Base-by-base conservation (phyloP, 2,329 filamentous ascomycete species). In the Diplodia mutila region DNA sequence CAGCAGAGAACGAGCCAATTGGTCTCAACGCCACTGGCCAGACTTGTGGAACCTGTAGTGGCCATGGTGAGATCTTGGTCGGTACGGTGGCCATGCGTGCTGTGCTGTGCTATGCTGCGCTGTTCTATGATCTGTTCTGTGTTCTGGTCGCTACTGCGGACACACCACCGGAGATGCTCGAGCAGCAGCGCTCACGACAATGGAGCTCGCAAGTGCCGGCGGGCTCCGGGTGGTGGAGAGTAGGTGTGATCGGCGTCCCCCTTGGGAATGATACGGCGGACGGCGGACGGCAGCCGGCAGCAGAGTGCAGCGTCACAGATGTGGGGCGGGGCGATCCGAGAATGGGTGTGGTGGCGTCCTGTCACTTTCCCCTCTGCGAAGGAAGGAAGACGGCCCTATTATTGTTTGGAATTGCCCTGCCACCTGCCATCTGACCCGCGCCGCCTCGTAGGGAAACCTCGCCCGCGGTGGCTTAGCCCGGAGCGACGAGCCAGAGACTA, bases 281-380 rank as follows among this genome's bases (percentile, higher is more conserved):
- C 59, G 25, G 21, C 42, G 49, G 48, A 25, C 57, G 57, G 42
- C 25, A 23, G 57, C 6, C 29, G 9, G 9, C 5, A 32, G 29
- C 11, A 11, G 3, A 37, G 34, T 25, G 39, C 37, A 51, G 59
- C 59, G 59, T 63, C 59, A 63, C 59, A 51, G 18, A 4, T 27
- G 59, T 63, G 59, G 59, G 46, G n/a, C 59, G 39, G 46, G 3
- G 59, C 59, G 59, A 63, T 51, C 57, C 57, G 57, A 49, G 25
- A 48, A 21, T 23, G n/a, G 21, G 18, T n/a, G n/a, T n/a, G n/a
- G n/a, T 16, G 14, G 27, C 18, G 29, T 34, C 21, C 21, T 39
- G 42, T 5, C 42, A 18, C 7, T n/a, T 46, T n/a, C 0, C 46
- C 55, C 6, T 25, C 23, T n/a, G 37, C 49, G n/a, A 27, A 29